Base-by-base conservation (phyloP, 202 grass and related monocot species). In the Musa balbisiana region DNA sequence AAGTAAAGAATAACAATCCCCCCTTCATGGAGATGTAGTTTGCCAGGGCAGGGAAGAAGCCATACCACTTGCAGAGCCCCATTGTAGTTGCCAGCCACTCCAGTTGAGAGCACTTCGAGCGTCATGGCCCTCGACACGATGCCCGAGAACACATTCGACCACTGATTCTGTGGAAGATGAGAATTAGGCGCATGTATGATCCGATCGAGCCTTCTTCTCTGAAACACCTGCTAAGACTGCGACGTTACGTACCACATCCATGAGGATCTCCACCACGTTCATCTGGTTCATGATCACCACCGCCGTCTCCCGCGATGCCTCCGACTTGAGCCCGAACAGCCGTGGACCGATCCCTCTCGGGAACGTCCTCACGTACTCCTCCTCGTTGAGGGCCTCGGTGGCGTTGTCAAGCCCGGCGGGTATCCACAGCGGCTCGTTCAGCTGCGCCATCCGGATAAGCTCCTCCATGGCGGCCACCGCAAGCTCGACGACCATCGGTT, bases 391-490 rank as follows among this genome's bases (percentile, higher is more conserved):
- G 43, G 71, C 73, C 49, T 87, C 89, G 55, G 3, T 24, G 10
- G 27, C 71, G 20, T 27, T 68, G 67, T 76, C 50, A 27, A 85
- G 69, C 71, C 82, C 17, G 77, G 74, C 26, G 2, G 51, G 12
- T 1, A 49, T 72, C 96, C 96, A 99, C 2, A 95, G 85, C 4
- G 96, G 96, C 73, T 81, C 91, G 27, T 89, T 85, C 19, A 92
- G 69, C 84, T 92, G 91, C 13, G 89, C 87, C 96, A 92, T 92
- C 52, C 85, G 78, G 2, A 95, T 52, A 60, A 99, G 78, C 84
- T 99, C 96, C 81, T 99, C 91, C 96, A 99, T 99, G 63, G 96
- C 91, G 0, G 91, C 78, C 2, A 99, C 96, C 8, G 96, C 96
- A 11, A 99, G 87, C 88, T 99, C 96, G 29, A 99, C 80, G 9